A percentile compares a stretch with the other conserved stretches of the same genome.
phyloP scores from a whole-genome alignment of 139 green algal species.

The Chlorella vulgaris region DNA sequence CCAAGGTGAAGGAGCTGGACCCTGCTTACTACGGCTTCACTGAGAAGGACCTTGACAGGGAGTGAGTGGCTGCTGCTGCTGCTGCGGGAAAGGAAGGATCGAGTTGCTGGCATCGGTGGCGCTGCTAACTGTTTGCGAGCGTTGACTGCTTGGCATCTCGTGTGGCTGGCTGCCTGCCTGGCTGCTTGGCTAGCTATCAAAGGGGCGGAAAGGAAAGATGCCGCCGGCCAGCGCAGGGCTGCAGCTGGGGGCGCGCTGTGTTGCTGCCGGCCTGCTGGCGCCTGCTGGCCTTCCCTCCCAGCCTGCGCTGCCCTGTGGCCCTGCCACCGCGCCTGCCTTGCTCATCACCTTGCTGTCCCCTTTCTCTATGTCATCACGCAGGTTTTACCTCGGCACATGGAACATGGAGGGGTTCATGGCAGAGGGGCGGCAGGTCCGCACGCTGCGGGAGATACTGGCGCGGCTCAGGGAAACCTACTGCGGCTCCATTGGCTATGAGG shows the following conservation, averaged over 20 bases:
- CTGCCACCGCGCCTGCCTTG: background rate
- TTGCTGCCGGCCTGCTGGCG: too few species aligned
- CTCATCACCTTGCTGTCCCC: background rate
- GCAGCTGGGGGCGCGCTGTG: too few species aligned
- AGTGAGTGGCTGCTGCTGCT: slow-evolving; percentile 62
- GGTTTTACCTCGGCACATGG: slow-evolving; percentile 95
- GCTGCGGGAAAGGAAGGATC: too few species aligned
- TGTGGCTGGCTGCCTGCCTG: too few species aligned
- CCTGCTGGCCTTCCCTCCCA: too few species aligned
- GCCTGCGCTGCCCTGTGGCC: too few species aligned
- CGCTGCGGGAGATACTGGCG: slow-evolving; percentile 86
- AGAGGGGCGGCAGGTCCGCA: slow-evolving; percentile 71
- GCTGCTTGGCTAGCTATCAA: too few species aligned
- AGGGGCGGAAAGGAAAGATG: too few species aligned
- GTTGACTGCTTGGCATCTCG: too few species aligned
- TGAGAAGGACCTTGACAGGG: slow-evolving; percentile 93
- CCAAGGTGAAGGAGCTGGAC: slow-evolving; percentile 75
- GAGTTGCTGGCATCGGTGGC: too few species aligned
- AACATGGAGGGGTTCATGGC: slow-evolving; percentile 88
- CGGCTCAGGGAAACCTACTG: slow-evolving; percentile 92
- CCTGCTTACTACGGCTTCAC: slow-evolving; percentile 93
- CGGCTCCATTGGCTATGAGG: slow-evolving; percentile 89
- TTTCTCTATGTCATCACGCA: slow-evolving; percentile 29
- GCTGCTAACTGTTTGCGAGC: too few species aligned
- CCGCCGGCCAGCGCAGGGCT: too few species aligned